Evolutionary conservation across 75 land plant genomes (phyloP), one percentile per base, ranked within the genome.

Genomic region (Selaginella moellendorffii): DNA sequence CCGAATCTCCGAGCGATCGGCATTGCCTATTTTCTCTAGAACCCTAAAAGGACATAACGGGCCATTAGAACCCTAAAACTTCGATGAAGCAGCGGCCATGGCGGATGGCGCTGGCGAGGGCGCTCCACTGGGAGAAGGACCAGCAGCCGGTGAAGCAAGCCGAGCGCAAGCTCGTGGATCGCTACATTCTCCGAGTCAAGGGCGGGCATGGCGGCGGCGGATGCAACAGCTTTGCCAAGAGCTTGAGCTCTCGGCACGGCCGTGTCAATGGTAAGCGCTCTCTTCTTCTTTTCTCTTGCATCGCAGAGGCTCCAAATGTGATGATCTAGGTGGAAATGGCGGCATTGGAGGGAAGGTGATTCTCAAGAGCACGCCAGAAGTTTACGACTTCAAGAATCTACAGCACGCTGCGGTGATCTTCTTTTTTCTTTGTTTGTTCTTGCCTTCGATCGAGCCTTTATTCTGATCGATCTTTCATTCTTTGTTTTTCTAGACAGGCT

Each of bases 261-360:
- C 67, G 1, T 74, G 80, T 89, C 65, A 90, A 93, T 85, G 98
- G 98, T 90, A 67, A 29, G 21, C 21, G 10, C 46, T 36, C 46
- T 36, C 46, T 21, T 65, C 56, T 1, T 58, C 36, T 65, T 28
- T 1, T 24, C 5, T 36, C 5, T 36, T 36, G 53, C 28, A 62
- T 25, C 10, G 14, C 17, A 14, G 30, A 28, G 26, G 5, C 24
- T 62, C 2, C n/a, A 1, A 26, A 20, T 17, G 36, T 51, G 36
- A 28, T 24, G 29, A 63, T 69, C 64, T 62, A 89, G 97, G 97
- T 64, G 98, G 96, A 1, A 83, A 80, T 80, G 98, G 98, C 72
- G 98, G 98, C 62, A 85, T 75, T 73, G 98, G 98, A 59, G 98
- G 98, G 19, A 86, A 93, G 76, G 98, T 93, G 29, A 83, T 88